Percentiles rank a stretch among this genome's conserved stretches.
phyloP scores from a whole-genome alignment of 768 basidiomycete species.

The Boletus speciosus region DNA sequence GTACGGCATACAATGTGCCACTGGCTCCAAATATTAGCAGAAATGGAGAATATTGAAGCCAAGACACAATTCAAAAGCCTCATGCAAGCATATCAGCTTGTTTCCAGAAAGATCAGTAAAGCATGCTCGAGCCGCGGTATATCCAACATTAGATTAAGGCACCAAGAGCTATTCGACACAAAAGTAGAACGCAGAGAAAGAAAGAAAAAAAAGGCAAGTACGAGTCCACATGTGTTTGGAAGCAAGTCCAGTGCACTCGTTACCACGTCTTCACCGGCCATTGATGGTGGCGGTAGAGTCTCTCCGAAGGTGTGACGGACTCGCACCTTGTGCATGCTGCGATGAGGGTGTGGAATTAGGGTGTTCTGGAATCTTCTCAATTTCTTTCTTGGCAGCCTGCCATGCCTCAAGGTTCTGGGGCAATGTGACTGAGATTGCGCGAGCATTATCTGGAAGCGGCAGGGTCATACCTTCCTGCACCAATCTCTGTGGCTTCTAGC shows the following conservation, averaged over 20 bases:
- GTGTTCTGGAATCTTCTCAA: constrained; percentile 86
- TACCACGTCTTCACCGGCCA: constrained; percentile 41
- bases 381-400: constrained; percentile 93
- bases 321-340: constrained; percentile 32
- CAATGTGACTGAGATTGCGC: constrained; percentile 15
- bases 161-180: constrained; percentile 12
- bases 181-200: constrained; percentile 5
- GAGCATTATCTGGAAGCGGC: neutral
- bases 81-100: constrained; percentile 2
- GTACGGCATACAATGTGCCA: neutral
- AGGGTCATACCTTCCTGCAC: constrained; percentile 78
- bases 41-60: constrained; percentile 6
- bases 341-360: constrained; percentile 65
- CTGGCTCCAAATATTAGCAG: neutral
- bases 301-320: constrained; percentile 45
- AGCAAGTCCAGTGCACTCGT: neutral
- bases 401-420: constrained; percentile 91
- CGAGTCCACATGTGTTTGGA: constrained; percentile 11
- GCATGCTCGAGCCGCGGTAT: constrained; percentile 14
- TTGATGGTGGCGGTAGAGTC: constrained; percentile 73
- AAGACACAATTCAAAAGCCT: constrained; percentile 4
- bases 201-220: constrained; percentile 3
- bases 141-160: constrained; percentile 23
- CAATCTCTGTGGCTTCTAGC: constrained; percentile 90
- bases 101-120: constrained; percentile 8